Base-by-base conservation (phyloP, 345 rosid genomes). In the Euphorbia lathyris region DNA sequence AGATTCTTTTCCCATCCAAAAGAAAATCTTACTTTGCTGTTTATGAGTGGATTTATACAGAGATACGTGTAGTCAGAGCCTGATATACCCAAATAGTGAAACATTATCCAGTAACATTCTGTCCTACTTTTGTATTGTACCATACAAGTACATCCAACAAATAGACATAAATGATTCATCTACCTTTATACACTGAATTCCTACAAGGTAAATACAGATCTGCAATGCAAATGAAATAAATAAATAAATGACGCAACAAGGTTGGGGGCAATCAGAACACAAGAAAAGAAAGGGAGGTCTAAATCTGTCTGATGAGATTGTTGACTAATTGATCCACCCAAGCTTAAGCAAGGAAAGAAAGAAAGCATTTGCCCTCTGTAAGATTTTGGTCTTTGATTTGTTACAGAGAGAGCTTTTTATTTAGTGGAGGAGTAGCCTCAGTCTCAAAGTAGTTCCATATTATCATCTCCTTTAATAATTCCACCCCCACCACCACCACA, bases 281-380 rank as follows among this genome's bases (percentile, higher is more conserved):
- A 85, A 29, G 89, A 85, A 81, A 81, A 72, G 84, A 85, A 82
- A 83, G 77, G 30, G 43, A 12, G 56, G 84, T 87, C 86, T 58
- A 56, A 6, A 42, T 81, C 68, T 85, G 88, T 84, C 83, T 79
- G 45, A 85, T 78, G 83, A 80, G 70, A 66, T 69, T 75, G 82
- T 83, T 87, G 87, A 85, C 86, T 56, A 66, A n/a, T 27, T 53
- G 57, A 42, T 75, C 80, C 79, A 80, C 81, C 68, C 60, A 51
- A 69, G 68, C 68, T 30, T 48, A 50, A 65, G 78, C 58, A 70
- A 60, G 56, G 55, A 58, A 62, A 53, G 72, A 65, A 62, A 52
- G 72, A 65, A 45, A n/a, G 62, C 66, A 67, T 48, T 80, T 83
- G 70, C 60, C 43, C 34, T 78, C 55, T 14, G 38, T 34, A 72